phyloP scores from a whole-genome alignment of 495 filamentous ascomycete species.

The Hyphodiscus hymeniophilus region DNA sequence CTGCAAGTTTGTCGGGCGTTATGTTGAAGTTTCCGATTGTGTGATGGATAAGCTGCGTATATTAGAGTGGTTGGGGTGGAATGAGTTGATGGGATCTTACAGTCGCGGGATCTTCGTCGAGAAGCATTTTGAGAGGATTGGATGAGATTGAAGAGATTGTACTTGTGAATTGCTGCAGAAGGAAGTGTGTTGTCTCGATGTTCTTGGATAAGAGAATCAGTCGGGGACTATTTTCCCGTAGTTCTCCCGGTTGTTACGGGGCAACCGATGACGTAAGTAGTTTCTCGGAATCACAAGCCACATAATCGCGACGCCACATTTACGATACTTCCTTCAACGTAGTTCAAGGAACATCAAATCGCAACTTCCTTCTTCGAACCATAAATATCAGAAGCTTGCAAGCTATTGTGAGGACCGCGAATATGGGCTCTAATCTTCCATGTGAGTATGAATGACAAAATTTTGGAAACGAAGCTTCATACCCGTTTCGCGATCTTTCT shows the following conservation, averaged over 20 bases:
- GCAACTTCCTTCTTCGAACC: conserved; percentile 13
- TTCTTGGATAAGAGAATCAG: too few species aligned
- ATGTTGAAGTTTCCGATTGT: conserved; percentile 94
- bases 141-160: background rate
- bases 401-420: conserved; percentile 6
- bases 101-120: conserved; percentile 88
- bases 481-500: conserved; percentile 20
- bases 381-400: conserved; percentile 6
- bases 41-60: conserved; percentile 70
- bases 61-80: conserved; percentile 11
- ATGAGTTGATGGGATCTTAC: conserved; percentile 36
- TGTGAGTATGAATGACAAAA: conserved; percentile 43
- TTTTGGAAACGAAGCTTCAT: conserved; percentile 20
- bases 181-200: background rate
- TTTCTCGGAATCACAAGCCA: conserved; percentile 15
- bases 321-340: background rate
- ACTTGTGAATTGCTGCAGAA: background rate
- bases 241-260: conserved; percentile 3
- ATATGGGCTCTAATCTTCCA: conserved; percentile 59
- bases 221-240: too few species aligned
- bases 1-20: conserved; percentile 71
- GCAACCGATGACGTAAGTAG: conserved; percentile 13
- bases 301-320: conserved; percentile 13
- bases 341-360: conserved; percentile 7
- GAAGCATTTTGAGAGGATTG: conserved; percentile 56